phyloP scores from a whole-genome alignment of 768 basidiomycete species.

The Mycena pura region DNA sequence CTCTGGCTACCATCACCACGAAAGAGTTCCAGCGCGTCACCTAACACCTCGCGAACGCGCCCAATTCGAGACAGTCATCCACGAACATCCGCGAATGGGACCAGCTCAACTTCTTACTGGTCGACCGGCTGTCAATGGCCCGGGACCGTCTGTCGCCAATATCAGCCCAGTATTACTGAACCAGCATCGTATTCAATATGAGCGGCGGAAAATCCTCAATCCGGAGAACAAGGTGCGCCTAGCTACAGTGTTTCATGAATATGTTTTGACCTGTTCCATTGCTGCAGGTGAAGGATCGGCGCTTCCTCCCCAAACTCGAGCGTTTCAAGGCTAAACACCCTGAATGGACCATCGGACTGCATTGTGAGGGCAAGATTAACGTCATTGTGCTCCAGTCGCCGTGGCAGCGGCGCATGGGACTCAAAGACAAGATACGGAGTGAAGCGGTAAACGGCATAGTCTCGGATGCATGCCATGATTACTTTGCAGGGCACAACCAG shows the following conservation, averaged over 20 bases:
- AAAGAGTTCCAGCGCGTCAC: not conserved
- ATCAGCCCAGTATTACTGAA: slow-evolving; percentile 31
- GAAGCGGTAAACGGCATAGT: slow-evolving; percentile 41
- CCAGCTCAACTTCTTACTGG: slow-evolving; percentile 28
- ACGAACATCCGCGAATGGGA: slow-evolving; percentile 13
- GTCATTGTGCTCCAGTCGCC: slow-evolving; percentile 30
- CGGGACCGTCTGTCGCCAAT: slow-evolving; percentile 31
- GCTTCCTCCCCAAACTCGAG: slow-evolving; percentile 13
- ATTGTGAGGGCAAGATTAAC: slow-evolving; percentile 15
- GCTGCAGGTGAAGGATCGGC: slow-evolving; percentile 1
- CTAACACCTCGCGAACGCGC: not conserved
- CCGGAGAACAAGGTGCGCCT: slow-evolving; percentile 7
- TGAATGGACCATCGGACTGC: slow-evolving; percentile 16
- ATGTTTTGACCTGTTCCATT: not conserved
- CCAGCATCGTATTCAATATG: slow-evolving; percentile 27
- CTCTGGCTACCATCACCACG: slow-evolving; percentile 10
- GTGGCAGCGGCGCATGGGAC: slow-evolving; percentile 25
- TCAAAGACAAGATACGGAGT: slow-evolving; percentile 22
- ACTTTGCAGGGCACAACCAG: slow-evolving; percentile 34
- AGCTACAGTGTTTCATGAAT: not conserved
- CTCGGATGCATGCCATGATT: slow-evolving; percentile 45
- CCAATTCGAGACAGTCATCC: not conserved
- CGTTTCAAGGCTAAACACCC: slow-evolving; percentile 21
- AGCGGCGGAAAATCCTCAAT: slow-evolving; percentile 25
- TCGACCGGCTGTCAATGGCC: slow-evolving; percentile 26